Base-by-base conservation (phyloP, 345 rosid genomes). In the Hibiscus tridactylites region DNA sequence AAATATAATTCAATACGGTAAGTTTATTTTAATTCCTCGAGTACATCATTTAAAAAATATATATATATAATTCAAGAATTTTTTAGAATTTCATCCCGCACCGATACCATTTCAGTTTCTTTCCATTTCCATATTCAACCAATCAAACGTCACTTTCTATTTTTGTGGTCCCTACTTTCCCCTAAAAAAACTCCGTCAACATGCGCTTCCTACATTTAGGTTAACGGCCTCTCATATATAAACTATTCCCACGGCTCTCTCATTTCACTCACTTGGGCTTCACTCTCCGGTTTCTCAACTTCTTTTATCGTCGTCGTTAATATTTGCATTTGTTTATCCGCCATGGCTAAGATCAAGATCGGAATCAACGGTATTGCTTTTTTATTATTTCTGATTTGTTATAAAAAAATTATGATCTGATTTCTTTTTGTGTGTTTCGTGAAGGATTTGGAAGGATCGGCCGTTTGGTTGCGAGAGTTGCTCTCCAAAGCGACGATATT, bases 371-470 rank as follows among this genome's bases (percentile, higher is more conserved):
- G 90, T 75, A 72, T 0, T 31, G 1, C n/a, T 13, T 35, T 15
- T 5, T 1, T 0, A 11, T 31, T 12, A 31, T 5, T 1, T 37
- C 24, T 5, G 37, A 29, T 26, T 1, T 16, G n/a, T 17, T 0
- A 24, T 4, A 2, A 21, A 2, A 37, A n/a, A 21, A 10, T 3
- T 57, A 9, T 9, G 17, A 42, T 68, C 12, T 71, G 53, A 59
- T n/a, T 68, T 56, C 5, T 5, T 17, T 75, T 52, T 17, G 35
- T 42, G 7, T 3, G n/a, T 10, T 68, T 12, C 10, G 9, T 60
- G 39, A 58, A 89, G 94, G 90, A 68, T 89, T 89, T 52, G 91
- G 94, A 77, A 89, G 91, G 78, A 89, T 89, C 70, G 88, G 91
- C 1, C 87, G 91, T 54, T 66, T 89, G 82, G 90, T 87, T 17